phyloP scores from a whole-genome alignment of 2,329 filamentous ascomycete genomes.

The Diaporthe citriasiana region DNA sequence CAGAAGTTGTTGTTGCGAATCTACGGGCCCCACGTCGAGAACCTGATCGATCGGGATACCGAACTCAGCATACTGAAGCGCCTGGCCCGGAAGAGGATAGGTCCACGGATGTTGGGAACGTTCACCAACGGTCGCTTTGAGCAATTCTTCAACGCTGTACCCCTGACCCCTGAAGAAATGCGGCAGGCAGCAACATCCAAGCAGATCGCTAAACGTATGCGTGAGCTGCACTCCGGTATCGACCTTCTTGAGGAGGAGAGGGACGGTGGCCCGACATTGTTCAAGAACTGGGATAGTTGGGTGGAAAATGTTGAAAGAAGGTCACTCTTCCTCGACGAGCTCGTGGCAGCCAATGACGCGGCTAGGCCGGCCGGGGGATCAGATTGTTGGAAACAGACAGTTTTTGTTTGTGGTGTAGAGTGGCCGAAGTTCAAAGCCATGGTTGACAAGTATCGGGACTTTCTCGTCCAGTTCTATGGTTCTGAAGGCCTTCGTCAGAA shows the following conservation, averaged over 20 bases:
- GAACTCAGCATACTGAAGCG: conserved; percentile 89
- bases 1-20: conserved; percentile 87
- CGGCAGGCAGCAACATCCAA: conserved; percentile 86
- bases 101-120: conserved; percentile 89
- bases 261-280: conserved; percentile 84
- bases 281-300: conserved; percentile 97
- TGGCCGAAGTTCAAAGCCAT: conserved; percentile 84
- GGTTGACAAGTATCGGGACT: conserved; percentile 82
- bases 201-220: conserved; percentile 97
- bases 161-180: conserved; percentile 82
- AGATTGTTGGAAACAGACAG: conserved; percentile 75
- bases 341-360: conserved; percentile 44
- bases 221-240: conserved; percentile 94
- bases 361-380: conserved; percentile 44
- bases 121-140: conserved; percentile 97
- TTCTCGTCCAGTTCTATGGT: conserved; percentile 80
- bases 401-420: conserved; percentile 85
- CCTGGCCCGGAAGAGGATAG: conserved; percentile 91
- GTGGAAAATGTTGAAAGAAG: conserved; percentile 75
- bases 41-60: conserved; percentile 93
- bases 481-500: conserved; percentile 76
- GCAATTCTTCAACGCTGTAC: conserved; percentile 88
- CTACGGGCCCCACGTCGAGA: conserved; percentile 94
- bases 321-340: conserved; percentile 66
- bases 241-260: conserved; percentile 85